phyloP scores from a whole-genome alignment of 2,329 filamentous ascomycete genomes.

The Juglanconis sp. region DNA sequence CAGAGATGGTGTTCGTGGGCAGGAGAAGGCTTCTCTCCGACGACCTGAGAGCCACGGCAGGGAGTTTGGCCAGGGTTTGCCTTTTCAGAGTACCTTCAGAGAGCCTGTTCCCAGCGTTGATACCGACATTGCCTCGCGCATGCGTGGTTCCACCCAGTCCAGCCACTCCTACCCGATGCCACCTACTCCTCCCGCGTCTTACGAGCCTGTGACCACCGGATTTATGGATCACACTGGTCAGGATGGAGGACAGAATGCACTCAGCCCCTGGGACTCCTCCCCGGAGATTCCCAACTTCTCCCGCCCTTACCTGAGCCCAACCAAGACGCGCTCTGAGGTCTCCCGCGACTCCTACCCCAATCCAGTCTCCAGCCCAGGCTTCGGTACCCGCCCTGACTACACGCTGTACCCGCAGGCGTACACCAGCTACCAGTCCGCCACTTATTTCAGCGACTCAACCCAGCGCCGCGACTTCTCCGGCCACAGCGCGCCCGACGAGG shows the following conservation, averaged over 20 bases:
- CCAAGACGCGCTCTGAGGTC: background rate
- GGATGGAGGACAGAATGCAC: background rate
- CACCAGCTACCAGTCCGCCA: conserved; percentile 2
- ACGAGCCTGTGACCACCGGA: background rate
- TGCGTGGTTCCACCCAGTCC: background rate
- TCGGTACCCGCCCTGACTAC: background rate
- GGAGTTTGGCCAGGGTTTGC: background rate
- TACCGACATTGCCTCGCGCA: background rate
- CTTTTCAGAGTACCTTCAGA: background rate
- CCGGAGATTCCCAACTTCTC: background rate
- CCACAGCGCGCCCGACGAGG: background rate
- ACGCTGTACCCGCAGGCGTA: background rate
- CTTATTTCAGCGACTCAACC: conserved; percentile 13
- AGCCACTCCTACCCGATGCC: background rate
- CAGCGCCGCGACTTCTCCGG: conserved; percentile 6
- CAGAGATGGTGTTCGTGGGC: background rate
- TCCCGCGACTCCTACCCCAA: background rate
- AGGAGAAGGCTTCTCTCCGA: background rate
- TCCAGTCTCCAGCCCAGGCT: background rate
- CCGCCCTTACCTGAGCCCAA: background rate
- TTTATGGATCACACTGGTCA: background rate
- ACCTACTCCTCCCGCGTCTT: background rate
- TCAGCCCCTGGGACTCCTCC: background rate
- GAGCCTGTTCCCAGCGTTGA: background rate
- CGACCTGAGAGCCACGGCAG: background rate